Base-by-base conservation (phyloP, 768 basidiomycete genomes). In the Paxillus ammoniavirescens region DNA sequence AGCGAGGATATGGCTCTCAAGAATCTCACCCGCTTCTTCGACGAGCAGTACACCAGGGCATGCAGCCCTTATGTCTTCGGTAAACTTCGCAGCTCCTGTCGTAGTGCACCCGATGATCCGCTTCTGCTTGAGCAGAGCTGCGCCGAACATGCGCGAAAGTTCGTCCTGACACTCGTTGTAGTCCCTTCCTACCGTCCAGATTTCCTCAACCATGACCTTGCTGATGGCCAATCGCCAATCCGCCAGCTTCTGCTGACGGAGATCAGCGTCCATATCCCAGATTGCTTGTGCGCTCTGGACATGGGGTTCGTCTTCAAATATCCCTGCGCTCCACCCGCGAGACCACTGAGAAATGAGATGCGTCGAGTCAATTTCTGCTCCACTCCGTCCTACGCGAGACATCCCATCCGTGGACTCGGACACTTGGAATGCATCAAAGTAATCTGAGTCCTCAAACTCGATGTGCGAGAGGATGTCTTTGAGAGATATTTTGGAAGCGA, bases 11-110 rank as follows among this genome's bases (percentile, higher is more conserved):
- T 88, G 86, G 52, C 81, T 83, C 61, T 87, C 86, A 2, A 87
- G 64, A 42, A 87, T 87, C 57, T 89, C 86, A 7, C 87, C 86
- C 0, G 86, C 86, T 65, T 88, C 87, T 60, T 88, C 87, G 1
- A 88, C 85, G 1, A 88, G 70, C 4, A 88, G 63, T 1, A 88
- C 75, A 9, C 75, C 72, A 0, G 84, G 81, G 2, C 67, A 65
- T 7, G 73, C 77, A 1, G 72, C 73, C 26, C 71, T 77, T 28
- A 88, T 76, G 15, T 70, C 70, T 1, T 74, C 66, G 0, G 70
- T 66, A 59, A 80, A 85, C 64, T 81, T 88, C 0, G 86, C 86
- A 0, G 86, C 86, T 1, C 75, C 86, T 0, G 86, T 86, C 1
- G 86, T 88, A 0, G 86, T 88, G 54, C 85, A 86, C 0, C 78